Conservation (phyloP, 2,329 filamentous ascomycete species). For the Epicoccum sorghinum region DNA sequence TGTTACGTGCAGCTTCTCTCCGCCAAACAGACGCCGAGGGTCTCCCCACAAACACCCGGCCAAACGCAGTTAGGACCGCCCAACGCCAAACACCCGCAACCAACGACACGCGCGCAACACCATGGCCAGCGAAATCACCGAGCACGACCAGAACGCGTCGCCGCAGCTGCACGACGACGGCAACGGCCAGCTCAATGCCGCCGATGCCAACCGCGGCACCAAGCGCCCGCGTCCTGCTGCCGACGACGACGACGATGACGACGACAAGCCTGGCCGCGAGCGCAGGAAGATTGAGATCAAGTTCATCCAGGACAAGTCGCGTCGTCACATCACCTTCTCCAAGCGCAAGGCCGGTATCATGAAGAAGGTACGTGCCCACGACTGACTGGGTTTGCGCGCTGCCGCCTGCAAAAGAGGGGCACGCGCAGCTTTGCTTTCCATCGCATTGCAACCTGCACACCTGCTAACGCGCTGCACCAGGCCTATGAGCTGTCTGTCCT, state of each 20-base stretch:
- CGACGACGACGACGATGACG: slow-evolving; percentile 96
- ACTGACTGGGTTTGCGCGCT: not conserved
- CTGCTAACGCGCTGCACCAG: slow-evolving; percentile 54
- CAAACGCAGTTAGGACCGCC: slow-evolving; percentile 50
- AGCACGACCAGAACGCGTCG: slow-evolving; percentile 59
- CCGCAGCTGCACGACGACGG: slow-evolving; percentile 58
- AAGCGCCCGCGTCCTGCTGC: slow-evolving; percentile 83
- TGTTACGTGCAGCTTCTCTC: slow-evolving; percentile 37
- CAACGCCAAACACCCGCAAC: slow-evolving; percentile 44
- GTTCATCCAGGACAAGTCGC: slow-evolving; percentile 99
- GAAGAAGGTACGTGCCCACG: slow-evolving; percentile 83
- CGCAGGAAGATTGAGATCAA: slow-evolving; percentile 99
- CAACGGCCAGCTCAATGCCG: slow-evolving; percentile 58
- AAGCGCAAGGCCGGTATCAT: slow-evolving; percentile 99
- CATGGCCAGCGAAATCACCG: slow-evolving; percentile 57
- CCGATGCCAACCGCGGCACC: slow-evolving; percentile 76
- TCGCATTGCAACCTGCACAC: not conserved
- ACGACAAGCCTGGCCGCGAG: slow-evolving; percentile 97
- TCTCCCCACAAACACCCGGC: slow-evolving; percentile 43
- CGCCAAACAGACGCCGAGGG: slow-evolving; percentile 30
- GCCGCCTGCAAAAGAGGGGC: not conserved
- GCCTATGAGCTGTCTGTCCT: slow-evolving; percentile 97
- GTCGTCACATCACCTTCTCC: slow-evolving; percentile 98
- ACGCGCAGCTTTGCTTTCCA: not conserved
- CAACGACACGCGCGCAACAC: slow-evolving; percentile 33